phyloP scores from a whole-genome alignment of 805 yeast genomes.

The Teunomyces cretensis region DNA sequence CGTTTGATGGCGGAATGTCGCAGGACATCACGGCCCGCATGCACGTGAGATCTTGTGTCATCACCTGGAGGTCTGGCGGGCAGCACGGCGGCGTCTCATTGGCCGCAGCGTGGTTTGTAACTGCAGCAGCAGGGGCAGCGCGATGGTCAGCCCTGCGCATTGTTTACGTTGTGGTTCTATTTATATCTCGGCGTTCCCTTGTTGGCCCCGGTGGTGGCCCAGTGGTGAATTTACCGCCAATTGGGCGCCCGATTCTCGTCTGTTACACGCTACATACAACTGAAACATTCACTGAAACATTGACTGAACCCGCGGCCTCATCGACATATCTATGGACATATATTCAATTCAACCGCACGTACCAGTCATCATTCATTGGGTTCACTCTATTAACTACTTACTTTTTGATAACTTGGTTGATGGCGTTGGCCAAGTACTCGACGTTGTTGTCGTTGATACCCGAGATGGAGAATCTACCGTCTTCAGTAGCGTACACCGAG shows the following conservation, averaged over 20 bases:
- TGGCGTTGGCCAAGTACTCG: constrained; percentile 64
- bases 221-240: too few species aligned
- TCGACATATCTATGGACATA: too few species aligned
- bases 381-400: constrained; percentile 5
- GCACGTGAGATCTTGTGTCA: constrained; percentile 1
- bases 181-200: too few species aligned
- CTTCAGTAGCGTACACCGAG: constrained; percentile 81
- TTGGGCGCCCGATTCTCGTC: too few species aligned
- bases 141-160: neutral
- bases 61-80: neutral
- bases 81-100: neutral
- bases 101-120: neutral
- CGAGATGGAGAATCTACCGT: constrained; percentile 89
- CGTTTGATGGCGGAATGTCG: constrained; percentile 1
- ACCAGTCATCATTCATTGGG: neutral
- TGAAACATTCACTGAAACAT: too few species aligned
- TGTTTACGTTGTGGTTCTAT: too few species aligned
- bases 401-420: constrained; percentile 48
- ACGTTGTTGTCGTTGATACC: constrained; percentile 84
- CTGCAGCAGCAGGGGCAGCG: neutral
- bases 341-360: neutral
- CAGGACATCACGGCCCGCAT: neutral
- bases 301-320: too few species aligned
- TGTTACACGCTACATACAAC: too few species aligned
- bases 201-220: too few species aligned